Percentiles rank a stretch among this genome's conserved stretches.
These are phyloP conservation scores for Rhododendron kiyosumense DNA, from an alignment of 148 eudicot species.

Conservation along the genomic window DNA sequence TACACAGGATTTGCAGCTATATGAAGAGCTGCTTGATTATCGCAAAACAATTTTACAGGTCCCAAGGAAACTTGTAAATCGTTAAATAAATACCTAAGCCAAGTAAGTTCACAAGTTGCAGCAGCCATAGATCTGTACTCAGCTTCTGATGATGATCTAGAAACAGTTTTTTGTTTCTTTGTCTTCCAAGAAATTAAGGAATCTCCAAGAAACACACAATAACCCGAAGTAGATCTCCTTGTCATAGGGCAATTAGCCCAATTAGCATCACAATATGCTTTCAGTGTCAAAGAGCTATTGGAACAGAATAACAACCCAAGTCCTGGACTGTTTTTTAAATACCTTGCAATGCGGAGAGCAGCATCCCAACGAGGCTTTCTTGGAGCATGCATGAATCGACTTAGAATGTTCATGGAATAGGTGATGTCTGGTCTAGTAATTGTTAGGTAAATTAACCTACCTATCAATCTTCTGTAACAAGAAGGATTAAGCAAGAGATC, in stretches of 20 bases:
- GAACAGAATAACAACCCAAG: background rate
- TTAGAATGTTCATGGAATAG: background rate
- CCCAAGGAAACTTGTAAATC: background rate
- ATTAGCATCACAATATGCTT: background rate
- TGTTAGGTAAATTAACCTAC: background rate
- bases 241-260: background rate
- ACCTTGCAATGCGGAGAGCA: background rate
- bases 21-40: background rate
- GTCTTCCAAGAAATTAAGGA: background rate
- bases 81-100: background rate
- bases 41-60: background rate
- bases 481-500: background rate
- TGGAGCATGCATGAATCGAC: background rate
- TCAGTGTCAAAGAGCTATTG: background rate
- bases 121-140: background rate
- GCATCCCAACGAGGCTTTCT: background rate
- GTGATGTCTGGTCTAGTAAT: background rate
- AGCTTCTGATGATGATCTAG: background rate
- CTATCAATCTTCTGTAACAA: background rate
- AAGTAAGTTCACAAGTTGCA: background rate
- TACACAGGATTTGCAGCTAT: background rate
- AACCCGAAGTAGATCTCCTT: background rate
- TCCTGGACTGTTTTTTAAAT: no score
- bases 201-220: background rate
- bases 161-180: background rate